Conservation (phyloP, 2,329 filamentous ascomycete species). For the Fusarium agapanthi region DNA sequence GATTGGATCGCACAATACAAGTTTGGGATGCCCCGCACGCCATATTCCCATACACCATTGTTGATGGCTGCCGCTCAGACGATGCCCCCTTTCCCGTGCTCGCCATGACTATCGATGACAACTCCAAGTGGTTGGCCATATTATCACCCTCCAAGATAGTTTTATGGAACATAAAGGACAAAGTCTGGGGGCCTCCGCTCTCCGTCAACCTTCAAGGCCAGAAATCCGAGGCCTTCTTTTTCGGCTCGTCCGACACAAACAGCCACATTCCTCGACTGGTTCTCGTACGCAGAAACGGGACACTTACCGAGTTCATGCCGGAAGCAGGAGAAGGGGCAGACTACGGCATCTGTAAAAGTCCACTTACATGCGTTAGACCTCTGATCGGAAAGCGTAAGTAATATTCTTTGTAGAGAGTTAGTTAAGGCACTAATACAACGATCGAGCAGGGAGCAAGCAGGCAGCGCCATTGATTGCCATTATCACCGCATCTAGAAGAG, state of each 20-base stretch:
- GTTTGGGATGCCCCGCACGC: slow-evolving; percentile 69
- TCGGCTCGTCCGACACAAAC: slow-evolving; percentile 55
- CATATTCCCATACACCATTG: slow-evolving; percentile 52
- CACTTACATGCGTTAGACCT: slow-evolving; percentile 59
- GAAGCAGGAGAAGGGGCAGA: slow-evolving; percentile 52
- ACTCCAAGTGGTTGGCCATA: slow-evolving; percentile 72
- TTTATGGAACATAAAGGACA: slow-evolving; percentile 70
- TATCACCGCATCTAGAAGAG: slow-evolving; percentile 59
- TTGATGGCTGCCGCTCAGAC: slow-evolving; percentile 51
- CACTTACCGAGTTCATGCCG: slow-evolving; percentile 65
- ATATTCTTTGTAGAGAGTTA: background rate
- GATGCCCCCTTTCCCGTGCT: slow-evolving; percentile 66
- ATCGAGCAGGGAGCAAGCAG: slow-evolving; percentile 19
- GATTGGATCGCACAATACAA: slow-evolving; percentile 73
- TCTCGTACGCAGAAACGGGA: slow-evolving; percentile 71
- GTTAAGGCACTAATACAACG: background rate
- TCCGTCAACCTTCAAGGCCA: slow-evolving; percentile 62
- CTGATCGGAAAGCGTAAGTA: slow-evolving; percentile 57
- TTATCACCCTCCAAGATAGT: slow-evolving; percentile 66
- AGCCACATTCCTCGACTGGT: slow-evolving; percentile 59
- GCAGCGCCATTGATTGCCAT: slow-evolving; percentile 32
- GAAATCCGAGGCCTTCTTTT: slow-evolving; percentile 70
- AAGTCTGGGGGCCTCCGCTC: slow-evolving; percentile 64
- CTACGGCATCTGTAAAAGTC: slow-evolving; percentile 60
- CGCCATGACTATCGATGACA: slow-evolving; percentile 70